These are phyloP conservation scores for Agrocybe praecox DNA, from an alignment of 768 basidiomycete species.

Conservation along the genomic window DNA sequence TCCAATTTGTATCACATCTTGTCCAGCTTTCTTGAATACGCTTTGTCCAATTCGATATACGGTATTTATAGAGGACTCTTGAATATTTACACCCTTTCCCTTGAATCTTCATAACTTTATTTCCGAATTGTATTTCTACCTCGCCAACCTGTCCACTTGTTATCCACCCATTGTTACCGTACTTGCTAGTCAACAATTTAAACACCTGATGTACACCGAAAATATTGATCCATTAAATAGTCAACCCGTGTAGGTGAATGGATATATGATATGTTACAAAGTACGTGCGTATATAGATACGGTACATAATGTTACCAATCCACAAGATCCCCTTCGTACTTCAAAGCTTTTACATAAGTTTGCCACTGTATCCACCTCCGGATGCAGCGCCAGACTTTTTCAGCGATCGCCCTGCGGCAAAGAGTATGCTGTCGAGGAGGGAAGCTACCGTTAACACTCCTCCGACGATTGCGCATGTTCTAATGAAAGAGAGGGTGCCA, in stretches of 20 bases:
- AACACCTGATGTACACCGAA: neutral
- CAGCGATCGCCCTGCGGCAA: constrained; percentile 75
- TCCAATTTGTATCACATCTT: neutral
- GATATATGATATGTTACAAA: constrained; percentile 26
- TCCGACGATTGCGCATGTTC: constrained; percentile 96
- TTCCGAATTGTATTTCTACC: neutral
- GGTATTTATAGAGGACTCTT: neutral
- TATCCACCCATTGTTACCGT: neutral
- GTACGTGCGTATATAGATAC: constrained; percentile 1
- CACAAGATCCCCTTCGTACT: neutral
- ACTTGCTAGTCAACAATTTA: neutral
- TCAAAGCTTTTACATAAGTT: constrained; percentile 42
- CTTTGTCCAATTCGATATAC: neutral
- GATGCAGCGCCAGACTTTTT: constrained; percentile 52
- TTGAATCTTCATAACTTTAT: neutral
- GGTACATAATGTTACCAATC: constrained; percentile 12
- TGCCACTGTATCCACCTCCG: constrained; percentile 37
- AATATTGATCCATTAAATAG: neutral
- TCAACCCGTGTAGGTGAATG: constrained; percentile 11
- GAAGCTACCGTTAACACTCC: constrained; percentile 95
- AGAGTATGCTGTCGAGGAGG: constrained; percentile 83
- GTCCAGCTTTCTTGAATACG: neutral
- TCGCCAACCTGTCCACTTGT: neutral
- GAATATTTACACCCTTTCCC: constrained; percentile 1
- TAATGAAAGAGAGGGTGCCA: constrained; percentile 27